Evolutionary conservation across 148 eudicot genomes (phyloP).

Genomic region (Rhododendron williamsianum): DNA sequence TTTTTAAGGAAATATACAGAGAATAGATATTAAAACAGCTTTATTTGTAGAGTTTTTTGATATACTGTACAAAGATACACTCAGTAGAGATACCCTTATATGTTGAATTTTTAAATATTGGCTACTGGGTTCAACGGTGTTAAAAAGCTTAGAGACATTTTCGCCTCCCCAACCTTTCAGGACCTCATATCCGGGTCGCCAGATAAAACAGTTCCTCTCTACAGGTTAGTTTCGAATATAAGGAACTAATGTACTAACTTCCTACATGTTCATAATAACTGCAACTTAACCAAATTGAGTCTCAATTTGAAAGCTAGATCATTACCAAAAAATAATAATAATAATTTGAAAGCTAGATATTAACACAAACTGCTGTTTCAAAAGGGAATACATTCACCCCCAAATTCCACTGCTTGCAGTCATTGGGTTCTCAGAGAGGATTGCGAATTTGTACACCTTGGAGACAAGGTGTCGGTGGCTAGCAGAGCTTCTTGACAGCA

Average conservation of each 20-base stretch:
- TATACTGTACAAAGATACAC: too few relatives aligned
- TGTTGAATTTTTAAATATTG: conserved; percentile 14
- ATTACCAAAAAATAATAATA: too few relatives aligned
- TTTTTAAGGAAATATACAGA: too few relatives aligned
- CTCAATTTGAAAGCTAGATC: background rate
- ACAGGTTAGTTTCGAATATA: conserved; percentile 33
- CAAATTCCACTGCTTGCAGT: conserved; percentile 63
- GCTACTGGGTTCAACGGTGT: conserved; percentile 63
- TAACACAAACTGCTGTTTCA: background rate
- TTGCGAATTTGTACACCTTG: conserved; percentile 45
- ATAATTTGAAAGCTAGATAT: too few relatives aligned
- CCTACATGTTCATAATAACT: background rate
- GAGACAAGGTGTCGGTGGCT: conserved; percentile 64
- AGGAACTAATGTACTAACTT: background rate
- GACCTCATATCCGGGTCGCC: conserved; percentile 27
- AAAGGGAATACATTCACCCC: conserved; percentile 68
- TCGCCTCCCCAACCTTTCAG: conserved; percentile 31
- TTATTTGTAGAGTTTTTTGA: too few relatives aligned
- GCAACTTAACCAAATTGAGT: background rate
- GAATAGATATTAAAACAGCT: too few relatives aligned
- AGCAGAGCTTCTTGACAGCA: conserved; percentile 48
- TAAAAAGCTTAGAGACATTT: conserved; percentile 39
- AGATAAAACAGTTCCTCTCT: conserved; percentile 27
- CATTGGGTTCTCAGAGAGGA: conserved; percentile 53
- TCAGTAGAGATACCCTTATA: too few relatives aligned